Evolutionary conservation across 73 alveolate genomes (phyloP), one percentile per base, ranked within the genome.

Genomic region (Paramecium sonneborni): DNA sequence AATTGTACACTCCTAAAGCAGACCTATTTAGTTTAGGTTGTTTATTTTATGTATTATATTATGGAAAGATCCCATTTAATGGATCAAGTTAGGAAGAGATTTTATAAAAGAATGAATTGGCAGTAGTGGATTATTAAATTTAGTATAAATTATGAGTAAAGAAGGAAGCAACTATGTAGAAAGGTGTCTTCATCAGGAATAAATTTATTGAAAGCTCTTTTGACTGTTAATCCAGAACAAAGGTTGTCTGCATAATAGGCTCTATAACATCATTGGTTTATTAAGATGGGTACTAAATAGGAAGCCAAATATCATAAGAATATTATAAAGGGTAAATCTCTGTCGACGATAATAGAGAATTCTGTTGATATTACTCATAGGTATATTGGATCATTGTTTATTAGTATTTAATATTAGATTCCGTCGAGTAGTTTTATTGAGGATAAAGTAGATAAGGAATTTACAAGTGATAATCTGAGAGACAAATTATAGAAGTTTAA

Each of bases 201-300:
- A 1, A 52, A 48, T 56, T 44, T 92, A 35, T 21, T 87, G 84
- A 85, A 39, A 37, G 76, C 34, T 34, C 52, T 92, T 32, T 70
- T 92, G 11, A 85, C 26, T 1, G 30, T 41, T 57, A 94, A 92
- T 41, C 94, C 94, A 14, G 76, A 87, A 26, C 7, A 20, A 52
- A 44, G 95, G 14, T 39, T 70, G 20, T 70, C 93, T 2, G 92
- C 94, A 15, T 43, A 92, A 30, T 76, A 57, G 15, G 92, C 91
- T 15, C 79, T 92, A 10, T 20, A 85, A 37, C 92, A 92, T 43
- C 56, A 88, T 67, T 92, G 94, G 94, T 68, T 92, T 14, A 70
- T 55, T 23, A 69, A 92, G 34, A 79, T 92, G 62, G 82, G 48
- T 30, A 32, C 46, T 14, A 62, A 62, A 62, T 15, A 30, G 46